Conservation (phyloP, 495 filamentous ascomycete species). For the Aspergillus saccharolyticus region DNA sequence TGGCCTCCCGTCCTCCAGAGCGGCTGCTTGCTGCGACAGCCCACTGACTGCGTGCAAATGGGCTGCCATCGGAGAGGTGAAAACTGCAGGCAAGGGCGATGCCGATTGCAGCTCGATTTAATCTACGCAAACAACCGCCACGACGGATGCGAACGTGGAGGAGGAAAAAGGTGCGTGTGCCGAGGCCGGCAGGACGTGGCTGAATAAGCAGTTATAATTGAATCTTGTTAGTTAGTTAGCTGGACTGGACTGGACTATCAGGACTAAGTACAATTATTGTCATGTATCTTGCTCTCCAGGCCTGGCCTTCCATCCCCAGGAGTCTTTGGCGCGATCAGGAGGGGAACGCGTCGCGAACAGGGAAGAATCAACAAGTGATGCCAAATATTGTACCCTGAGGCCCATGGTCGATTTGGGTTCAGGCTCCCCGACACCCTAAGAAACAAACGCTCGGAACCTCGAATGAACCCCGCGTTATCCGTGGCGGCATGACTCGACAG, state of each 20-base stretch:
- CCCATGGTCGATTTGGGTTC: background rate
- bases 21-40: background rate
- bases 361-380: no score
- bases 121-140: conserved; percentile 5
- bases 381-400: no score
- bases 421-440: background rate
- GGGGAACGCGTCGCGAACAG: no score
- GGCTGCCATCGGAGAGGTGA: background rate
- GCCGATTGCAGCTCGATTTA: conserved; percentile 10
- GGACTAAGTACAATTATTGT: background rate
- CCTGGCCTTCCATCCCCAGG: no score
- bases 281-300: background rate
- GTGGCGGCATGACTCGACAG: background rate
- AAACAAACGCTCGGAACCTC: background rate
- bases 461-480: background rate
- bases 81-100: background rate
- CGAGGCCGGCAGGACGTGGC: conserved; percentile 6
- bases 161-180: conserved; percentile 16
- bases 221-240: no score
- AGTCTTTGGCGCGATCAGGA: no score
- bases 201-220: background rate
- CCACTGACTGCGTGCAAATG: background rate
- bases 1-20: background rate
- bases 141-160: conserved; percentile 16
- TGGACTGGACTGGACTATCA: no score